Conservation (phyloP, 176 grass and related monocot species). For the Ampelocalamus luodianensis region DNA sequence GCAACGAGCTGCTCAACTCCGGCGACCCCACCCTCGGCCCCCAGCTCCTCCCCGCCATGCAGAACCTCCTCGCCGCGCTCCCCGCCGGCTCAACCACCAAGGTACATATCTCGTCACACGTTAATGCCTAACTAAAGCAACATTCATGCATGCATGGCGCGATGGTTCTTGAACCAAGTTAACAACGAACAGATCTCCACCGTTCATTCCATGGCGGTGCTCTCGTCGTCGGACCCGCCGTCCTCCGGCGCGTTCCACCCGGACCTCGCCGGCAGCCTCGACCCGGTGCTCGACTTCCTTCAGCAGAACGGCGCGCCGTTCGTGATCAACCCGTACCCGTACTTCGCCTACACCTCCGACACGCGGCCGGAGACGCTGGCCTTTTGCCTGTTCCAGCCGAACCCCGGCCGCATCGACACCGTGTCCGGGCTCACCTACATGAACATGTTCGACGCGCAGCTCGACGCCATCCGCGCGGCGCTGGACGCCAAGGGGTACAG, state of each 20-base stretch:
- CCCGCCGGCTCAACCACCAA: constrained; percentile 72
- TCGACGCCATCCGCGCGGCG: constrained; percentile 80
- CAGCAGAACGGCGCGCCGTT: constrained; percentile 73
- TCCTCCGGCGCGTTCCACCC: constrained; percentile 78
- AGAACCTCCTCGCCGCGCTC: constrained; percentile 85
- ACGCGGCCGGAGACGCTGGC: constrained; percentile 87
- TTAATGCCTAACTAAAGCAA: not conserved
- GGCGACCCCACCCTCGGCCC: constrained; percentile 62
- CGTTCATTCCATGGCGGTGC: constrained; percentile 89
- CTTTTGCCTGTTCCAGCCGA: constrained; percentile 95
- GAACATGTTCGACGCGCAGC: constrained; percentile 99
- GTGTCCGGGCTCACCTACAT: constrained; percentile 75
- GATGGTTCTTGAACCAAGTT: constrained; percentile 13
- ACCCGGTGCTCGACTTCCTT: constrained; percentile 84
- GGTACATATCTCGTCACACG: constrained; percentile 37
- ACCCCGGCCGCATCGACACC: constrained; percentile 77
- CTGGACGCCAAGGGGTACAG: constrained; percentile 71
- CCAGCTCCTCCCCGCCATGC: constrained; percentile 86
- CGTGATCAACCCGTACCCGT: constrained; percentile 99
- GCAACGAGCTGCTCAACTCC: constrained; percentile 86
- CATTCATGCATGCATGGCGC: not conserved
- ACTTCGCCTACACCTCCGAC: constrained; percentile 88
- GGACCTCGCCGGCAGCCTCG: constrained; percentile 57
- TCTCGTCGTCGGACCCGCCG: constrained; percentile 81
- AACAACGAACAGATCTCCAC: constrained; percentile 62